A percentile compares a stretch with the other conserved stretches of the same genome.
These are phyloP conservation scores for Pterocarpus macrocarpus DNA, from an alignment of 306 rosid genomes.

Conservation along the genomic window DNA sequence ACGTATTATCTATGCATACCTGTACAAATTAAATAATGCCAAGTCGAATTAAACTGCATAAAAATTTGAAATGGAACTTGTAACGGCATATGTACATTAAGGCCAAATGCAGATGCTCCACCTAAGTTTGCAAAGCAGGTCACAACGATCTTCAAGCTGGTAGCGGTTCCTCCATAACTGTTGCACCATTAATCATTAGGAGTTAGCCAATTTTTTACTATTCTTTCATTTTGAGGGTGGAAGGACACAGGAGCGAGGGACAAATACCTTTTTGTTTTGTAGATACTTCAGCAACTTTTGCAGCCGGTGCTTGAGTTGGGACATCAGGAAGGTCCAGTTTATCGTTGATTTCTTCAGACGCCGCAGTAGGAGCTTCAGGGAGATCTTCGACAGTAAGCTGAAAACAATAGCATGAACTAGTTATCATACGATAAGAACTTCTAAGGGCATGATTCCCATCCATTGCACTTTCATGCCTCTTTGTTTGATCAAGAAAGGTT, in stretches of 20 bases:
- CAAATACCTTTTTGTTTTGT: slow-evolving; percentile 71
- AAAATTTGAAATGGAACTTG: slow-evolving; percentile 30
- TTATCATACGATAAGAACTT: slow-evolving; percentile 31
- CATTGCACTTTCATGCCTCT: slow-evolving; percentile 32
- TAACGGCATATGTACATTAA: slow-evolving; percentile 13
- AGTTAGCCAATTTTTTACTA: slow-evolving; percentile 34
- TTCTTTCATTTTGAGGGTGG: not conserved
- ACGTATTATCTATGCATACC: slow-evolving; percentile 19
- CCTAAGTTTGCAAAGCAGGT: slow-evolving; percentile 36
- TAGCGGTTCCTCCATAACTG: slow-evolving; percentile 95
- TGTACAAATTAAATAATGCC: slow-evolving; percentile 48
- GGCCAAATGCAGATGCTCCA: slow-evolving; percentile 5
- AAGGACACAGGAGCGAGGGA: slow-evolving; percentile 23
- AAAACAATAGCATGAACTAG: slow-evolving; percentile 30
- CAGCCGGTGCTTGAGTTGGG: slow-evolving; percentile 68
- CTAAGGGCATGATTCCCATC: slow-evolving; percentile 14
- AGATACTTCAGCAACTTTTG: slow-evolving; percentile 57
- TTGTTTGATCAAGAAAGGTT: slow-evolving; percentile 6
- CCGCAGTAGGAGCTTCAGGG: slow-evolving; percentile 67
- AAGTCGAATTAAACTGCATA: slow-evolving; percentile 34
- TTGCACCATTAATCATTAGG: slow-evolving; percentile 42
- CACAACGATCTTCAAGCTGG: slow-evolving; percentile 64
- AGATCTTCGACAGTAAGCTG: slow-evolving; percentile 79
- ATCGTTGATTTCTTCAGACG: slow-evolving; percentile 50
- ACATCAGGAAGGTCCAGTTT: slow-evolving; percentile 84